phyloP scores from a whole-genome alignment of 345 rosid species.

The Hibiscus trionum region DNA sequence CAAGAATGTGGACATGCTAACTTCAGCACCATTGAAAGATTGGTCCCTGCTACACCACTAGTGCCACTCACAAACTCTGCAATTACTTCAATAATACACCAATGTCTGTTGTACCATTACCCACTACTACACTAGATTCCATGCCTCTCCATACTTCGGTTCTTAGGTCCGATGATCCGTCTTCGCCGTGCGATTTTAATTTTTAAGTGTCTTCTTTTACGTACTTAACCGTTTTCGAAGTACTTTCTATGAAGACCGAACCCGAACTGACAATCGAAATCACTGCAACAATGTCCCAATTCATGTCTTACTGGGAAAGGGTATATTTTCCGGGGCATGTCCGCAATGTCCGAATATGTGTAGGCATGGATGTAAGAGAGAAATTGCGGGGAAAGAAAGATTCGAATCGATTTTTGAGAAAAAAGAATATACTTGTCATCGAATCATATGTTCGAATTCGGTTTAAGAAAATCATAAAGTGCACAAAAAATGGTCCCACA shows the following conservation, averaged over 20 bases:
- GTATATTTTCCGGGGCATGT: too few relatives aligned
- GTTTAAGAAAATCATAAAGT: not conserved
- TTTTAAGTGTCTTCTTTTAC: too few relatives aligned
- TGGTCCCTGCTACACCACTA: constrained; percentile 3
- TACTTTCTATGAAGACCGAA: too few relatives aligned
- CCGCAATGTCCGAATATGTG: too few relatives aligned
- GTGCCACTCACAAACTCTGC: not conserved
- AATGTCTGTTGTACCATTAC: too few relatives aligned
- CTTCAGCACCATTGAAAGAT: constrained; percentile 1
- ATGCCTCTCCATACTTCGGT: not conserved
- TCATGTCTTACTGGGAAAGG: too few relatives aligned
- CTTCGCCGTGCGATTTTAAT: not conserved
- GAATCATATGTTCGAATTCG: not conserved
- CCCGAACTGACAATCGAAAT: too few relatives aligned
- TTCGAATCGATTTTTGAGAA: too few relatives aligned
- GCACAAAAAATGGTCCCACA: constrained; percentile 4
- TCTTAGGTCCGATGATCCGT: not conserved
- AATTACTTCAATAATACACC: not conserved
- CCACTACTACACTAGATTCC: not conserved
- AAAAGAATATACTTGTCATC: not conserved
- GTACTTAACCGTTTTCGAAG: too few relatives aligned
- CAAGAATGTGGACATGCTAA: not conserved
- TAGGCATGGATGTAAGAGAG: too few relatives aligned
- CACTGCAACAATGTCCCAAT: too few relatives aligned
- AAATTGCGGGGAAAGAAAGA: too few relatives aligned